Percentiles rank a stretch among this genome's conserved stretches.
phyloP scores from a whole-genome alignment of 495 filamentous ascomycete species.

The Hypoxylon subgilvum region DNA sequence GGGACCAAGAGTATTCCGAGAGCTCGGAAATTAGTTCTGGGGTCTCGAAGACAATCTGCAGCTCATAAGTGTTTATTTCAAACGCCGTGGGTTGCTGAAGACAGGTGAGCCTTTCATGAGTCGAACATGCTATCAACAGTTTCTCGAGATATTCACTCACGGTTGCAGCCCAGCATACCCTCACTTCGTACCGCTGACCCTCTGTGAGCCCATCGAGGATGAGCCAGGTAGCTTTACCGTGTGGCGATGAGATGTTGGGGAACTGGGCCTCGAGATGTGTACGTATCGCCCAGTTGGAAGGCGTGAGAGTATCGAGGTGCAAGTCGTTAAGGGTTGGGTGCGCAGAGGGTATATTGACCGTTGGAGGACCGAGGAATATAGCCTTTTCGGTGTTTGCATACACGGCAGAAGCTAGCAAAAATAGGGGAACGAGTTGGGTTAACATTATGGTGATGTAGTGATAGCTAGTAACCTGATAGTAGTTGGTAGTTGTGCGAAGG shows the following conservation, averaged over 20 bases:
- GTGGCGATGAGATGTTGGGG: constrained; percentile 57
- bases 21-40: constrained; percentile 68
- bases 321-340: constrained; percentile 68
- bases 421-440: constrained; percentile 10
- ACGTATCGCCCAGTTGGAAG: constrained; percentile 59
- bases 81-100: constrained; percentile 87
- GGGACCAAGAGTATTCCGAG: constrained; percentile 63
- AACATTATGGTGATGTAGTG: constrained; percentile 13
- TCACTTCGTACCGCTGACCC: constrained; percentile 84
- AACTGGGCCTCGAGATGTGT: constrained; percentile 70
- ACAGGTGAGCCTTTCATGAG: constrained; percentile 18
- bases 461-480: no score
- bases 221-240: constrained; percentile 78
- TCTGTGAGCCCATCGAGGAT: constrained; percentile 75
- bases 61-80: constrained; percentile 65
- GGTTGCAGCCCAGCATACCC: constrained; percentile 92
- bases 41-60: constrained; percentile 63
- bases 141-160: constrained; percentile 59
- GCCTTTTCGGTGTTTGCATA: constrained; percentile 86
- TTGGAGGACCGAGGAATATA: constrained; percentile 78
- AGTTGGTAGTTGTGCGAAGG: constrained; percentile 1
- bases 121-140: neutral
- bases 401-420: constrained; percentile 16
- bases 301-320: constrained; percentile 67
- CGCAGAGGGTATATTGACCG: constrained; percentile 57